Conservation (phyloP, 2,329 filamentous ascomycete species). For the Xylariaceae sp. region DNA sequence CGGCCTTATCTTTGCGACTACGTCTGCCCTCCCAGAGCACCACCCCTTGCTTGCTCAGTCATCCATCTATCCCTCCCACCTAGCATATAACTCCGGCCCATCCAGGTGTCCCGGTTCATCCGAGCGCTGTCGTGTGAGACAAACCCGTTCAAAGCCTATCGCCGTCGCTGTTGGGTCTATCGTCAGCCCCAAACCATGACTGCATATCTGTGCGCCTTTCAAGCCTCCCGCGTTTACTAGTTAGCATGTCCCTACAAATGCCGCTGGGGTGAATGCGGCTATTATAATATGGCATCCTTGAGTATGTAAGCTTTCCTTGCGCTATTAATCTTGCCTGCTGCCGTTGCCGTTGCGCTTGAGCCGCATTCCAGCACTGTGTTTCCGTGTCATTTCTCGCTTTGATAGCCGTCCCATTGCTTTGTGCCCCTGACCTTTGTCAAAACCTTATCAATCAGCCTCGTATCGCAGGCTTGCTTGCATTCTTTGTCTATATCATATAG, state of each 20-base stretch:
- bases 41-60: no score
- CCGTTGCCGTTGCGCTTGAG: not conserved
- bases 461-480: constrained; percentile 9
- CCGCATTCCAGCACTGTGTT: not conserved
- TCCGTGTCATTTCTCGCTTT: not conserved
- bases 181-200: constrained; percentile 19
- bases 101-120: no score
- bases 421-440: not conserved
- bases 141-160: no score
- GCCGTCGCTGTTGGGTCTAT: constrained; percentile 6
- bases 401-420: not conserved
- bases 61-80: no score
- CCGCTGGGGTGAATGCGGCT: constrained; percentile 21
- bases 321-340: constrained; percentile 2
- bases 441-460: no score
- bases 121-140: no score
- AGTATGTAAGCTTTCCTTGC: constrained; percentile 24
- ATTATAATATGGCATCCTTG: constrained; percentile 26
- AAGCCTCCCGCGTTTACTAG: constrained; percentile 16
- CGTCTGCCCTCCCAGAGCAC: no score
- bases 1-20: no score
- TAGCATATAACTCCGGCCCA: no score
- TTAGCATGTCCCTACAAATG: constrained; percentile 15
- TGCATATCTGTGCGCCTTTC: constrained; percentile 20
- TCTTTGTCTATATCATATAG: constrained; percentile 2